A percentile compares a stretch with the other conserved stretches of the same genome.
phyloP scores from a whole-genome alignment of 2,329 filamentous ascomycete species.

The Aspergillus pseudonomiae region DNA sequence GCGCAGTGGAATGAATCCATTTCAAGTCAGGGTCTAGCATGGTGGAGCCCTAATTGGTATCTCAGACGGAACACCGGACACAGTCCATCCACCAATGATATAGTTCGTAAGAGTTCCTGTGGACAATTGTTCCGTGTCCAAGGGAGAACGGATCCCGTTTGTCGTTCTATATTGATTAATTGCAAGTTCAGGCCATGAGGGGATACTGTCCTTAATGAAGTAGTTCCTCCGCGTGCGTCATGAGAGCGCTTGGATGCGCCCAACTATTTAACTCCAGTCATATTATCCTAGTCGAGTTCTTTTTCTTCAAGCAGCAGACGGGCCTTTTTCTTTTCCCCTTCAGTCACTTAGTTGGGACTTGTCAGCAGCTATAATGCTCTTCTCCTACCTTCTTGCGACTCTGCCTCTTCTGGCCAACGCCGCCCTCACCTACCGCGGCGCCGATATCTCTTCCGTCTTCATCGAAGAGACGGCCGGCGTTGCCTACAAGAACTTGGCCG shows the following conservation, averaged over 20 bases:
- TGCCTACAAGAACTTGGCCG: slow-evolving; percentile 61
- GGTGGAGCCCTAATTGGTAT: background rate
- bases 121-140: background rate
- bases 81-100: slow-evolving; percentile 24
- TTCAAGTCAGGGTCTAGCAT: background rate
- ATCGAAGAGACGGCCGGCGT: slow-evolving; percentile 65
- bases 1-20: background rate
- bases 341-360: background rate
- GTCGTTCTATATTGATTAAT: slow-evolving; percentile 11
- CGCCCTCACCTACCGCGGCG: slow-evolving; percentile 65
- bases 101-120: background rate
- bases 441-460: slow-evolving; percentile 70
- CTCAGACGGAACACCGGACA: background rate
- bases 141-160: background rate
- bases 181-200: background rate
- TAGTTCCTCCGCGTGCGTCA: background rate
- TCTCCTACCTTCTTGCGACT: slow-evolving; percentile 20
- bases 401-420: slow-evolving; percentile 33
- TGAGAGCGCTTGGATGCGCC: background rate
- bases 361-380: slow-evolving; percentile 16
- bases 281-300: background rate
- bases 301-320: background rate
- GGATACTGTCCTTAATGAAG: background rate
- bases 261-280: background rate
- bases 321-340: background rate